Conservation (phyloP, 208 protist genomes). For the Wallacemonas sp. region DNA sequence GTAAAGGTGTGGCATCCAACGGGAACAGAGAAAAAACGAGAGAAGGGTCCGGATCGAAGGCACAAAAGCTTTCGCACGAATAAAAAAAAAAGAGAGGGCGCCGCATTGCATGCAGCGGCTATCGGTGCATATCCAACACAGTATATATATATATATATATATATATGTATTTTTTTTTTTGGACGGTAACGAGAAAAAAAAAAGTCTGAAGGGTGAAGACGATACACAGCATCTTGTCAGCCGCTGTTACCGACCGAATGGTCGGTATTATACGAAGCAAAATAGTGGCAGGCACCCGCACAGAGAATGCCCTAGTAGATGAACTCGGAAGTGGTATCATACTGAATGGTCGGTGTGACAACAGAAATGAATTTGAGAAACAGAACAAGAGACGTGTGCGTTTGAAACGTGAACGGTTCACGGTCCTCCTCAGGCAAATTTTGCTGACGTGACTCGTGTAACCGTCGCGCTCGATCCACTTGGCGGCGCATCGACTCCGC, state of each 20-base stretch:
- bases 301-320: background rate
- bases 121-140: too few relatives aligned
- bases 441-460: constrained; percentile 20
- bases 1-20: too few relatives aligned
- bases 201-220: background rate
- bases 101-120: too few relatives aligned
- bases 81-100: constrained; percentile 16
- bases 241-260: too few relatives aligned
- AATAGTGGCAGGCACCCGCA: too few relatives aligned
- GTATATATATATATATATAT: constrained; percentile 5
- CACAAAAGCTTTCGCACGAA: background rate
- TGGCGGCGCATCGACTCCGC: constrained; percentile 86
- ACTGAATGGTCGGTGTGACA: constrained; percentile 94
- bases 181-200: too few relatives aligned
- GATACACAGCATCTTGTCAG: background rate
- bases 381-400: constrained; percentile 11
- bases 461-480: constrained; percentile 35
- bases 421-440: constrained; percentile 32
- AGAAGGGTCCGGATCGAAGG: too few relatives aligned
- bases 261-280: constrained; percentile 5
- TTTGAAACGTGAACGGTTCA: constrained; percentile 5
- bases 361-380: constrained; percentile 76
- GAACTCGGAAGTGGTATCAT: constrained; percentile 41
- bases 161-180: constrained; percentile 5
- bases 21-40: too few relatives aligned